Percentiles rank a stretch among this genome's conserved stretches.
These are phyloP conservation scores for Magnolia officinalis DNA, from an alignment of 164 flowering plant species.

Conservation along the genomic window DNA sequence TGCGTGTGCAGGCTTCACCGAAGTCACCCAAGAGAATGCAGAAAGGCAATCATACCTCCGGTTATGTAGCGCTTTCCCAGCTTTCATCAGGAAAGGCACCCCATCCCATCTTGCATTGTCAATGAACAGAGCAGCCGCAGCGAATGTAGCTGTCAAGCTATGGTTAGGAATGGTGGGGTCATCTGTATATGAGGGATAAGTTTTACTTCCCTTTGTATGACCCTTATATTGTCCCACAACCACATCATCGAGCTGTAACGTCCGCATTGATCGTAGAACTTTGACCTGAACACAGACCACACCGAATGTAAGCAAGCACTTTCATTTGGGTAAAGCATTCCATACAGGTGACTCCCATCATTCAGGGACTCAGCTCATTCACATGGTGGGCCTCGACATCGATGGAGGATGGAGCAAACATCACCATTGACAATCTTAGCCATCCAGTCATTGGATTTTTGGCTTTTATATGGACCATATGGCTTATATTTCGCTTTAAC, in stretches of 20 bases:
- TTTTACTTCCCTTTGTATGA: slow-evolving; percentile 48
- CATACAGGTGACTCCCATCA: background rate
- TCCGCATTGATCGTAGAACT: slow-evolving; percentile 67
- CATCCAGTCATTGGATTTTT: background rate
- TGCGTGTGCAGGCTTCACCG: background rate
- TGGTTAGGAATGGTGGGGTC: slow-evolving; percentile 63
- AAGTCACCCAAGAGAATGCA: background rate
- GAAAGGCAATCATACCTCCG: slow-evolving; percentile 32
- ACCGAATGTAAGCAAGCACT: background rate
- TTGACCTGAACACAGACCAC: slow-evolving; percentile 49
- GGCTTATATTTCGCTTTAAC: too few relatives aligned
- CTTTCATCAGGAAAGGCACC: slow-evolving; percentile 89
- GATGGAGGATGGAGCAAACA: background rate
- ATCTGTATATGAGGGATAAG: slow-evolving; percentile 61
- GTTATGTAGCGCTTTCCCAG: slow-evolving; percentile 74
- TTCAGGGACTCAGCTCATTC: background rate
- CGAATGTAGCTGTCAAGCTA: slow-evolving; percentile 77
- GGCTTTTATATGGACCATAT: too few relatives aligned
- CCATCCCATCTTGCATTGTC: slow-evolving; percentile 95
- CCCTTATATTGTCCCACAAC: slow-evolving; percentile 72
- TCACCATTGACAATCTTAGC: background rate
- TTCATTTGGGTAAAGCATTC: background rate
- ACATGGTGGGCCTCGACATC: background rate
- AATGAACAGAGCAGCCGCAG: slow-evolving; percentile 78
- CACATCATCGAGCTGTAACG: slow-evolving; percentile 57